Evolutionary conservation across 345 rosid genomes (phyloP), one percentile per base, ranked within the genome.

Genomic region (Eucalyptus tenuipes): DNA sequence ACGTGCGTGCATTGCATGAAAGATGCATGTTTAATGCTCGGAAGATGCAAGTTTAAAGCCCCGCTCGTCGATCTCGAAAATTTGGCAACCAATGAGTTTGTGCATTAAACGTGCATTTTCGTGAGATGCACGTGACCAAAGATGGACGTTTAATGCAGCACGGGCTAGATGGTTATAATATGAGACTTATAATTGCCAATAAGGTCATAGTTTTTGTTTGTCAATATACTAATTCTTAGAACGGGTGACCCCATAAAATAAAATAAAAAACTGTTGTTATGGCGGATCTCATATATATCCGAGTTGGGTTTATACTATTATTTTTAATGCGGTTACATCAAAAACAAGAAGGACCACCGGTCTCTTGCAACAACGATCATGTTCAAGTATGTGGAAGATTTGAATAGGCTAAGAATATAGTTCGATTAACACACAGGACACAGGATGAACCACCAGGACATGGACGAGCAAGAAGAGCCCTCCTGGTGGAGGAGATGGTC

Each of bases 281-380:
- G 57, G 25, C 25, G 25, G 57, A 52, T 52, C 57, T 52, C 57
- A 20, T 52, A 52, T 52, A 29, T 4, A 25, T 24, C 29, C 29
- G 61, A 55, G 61, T 29, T 17, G 25, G 25, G 18, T 42, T 81
- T 14, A 48, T 29, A 14, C 20, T 10, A 20, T 7, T 20, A 10
- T 18, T 40, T 29, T 42, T 1, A 52, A 49, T 87, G 79, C 89
- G 94, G 96, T 89, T 92, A 91, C 88, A 86, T 96, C 0, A 96
- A 95, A 85, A 91, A 90, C 92, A 94, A 92, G 94, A 94, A 94
- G 88, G 99, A 94, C 82, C 96, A 94, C 84, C 95, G 98, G 99
- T 93, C 91, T 59, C 92, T 96, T 15, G 89, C 88, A 2, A 97
- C 98, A 4, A 85, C 91, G 93, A 89, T 96, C 17, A 89, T 95